These are phyloP conservation scores for Cystobasidium ongulense DNA, from an alignment of 768 basidiomycete species.

Conservation along the genomic window DNA sequence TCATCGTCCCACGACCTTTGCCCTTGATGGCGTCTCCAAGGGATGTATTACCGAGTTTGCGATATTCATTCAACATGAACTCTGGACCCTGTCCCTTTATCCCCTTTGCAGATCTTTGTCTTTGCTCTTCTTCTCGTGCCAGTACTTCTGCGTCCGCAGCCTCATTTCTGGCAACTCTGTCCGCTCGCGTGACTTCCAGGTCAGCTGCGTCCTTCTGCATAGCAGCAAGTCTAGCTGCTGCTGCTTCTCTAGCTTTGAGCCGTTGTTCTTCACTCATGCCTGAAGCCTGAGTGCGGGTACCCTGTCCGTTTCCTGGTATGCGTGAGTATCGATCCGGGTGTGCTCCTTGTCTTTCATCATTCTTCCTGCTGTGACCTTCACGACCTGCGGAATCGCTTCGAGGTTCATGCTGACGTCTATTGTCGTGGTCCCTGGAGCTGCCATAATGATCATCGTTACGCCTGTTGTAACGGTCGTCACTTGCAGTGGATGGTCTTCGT, in stretches of 20 bases:
- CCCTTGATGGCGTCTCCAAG: conserved; percentile 28
- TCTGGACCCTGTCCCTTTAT: conserved; percentile 13
- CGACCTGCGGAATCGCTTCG: too few relatives aligned
- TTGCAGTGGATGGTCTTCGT: too few relatives aligned
- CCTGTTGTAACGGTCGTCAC: too few relatives aligned
- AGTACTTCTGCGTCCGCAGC: conserved; percentile 10
- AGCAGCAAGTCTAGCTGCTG: conserved; percentile 21
- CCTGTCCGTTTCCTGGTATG: not conserved
- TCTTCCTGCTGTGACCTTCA: too few relatives aligned
- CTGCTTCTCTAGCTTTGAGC: conserved; percentile 6
- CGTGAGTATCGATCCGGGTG: not conserved
- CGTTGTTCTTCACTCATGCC: conserved; percentile 12
- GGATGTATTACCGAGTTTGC: conserved; percentile 6
- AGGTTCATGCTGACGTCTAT: too few relatives aligned
- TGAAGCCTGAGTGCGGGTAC: too few relatives aligned
- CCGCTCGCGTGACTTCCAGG: not conserved
- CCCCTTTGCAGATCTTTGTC: conserved; percentile 2
- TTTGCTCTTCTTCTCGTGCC: conserved; percentile 7
- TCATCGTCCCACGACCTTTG: not conserved
- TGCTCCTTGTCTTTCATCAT: too few relatives aligned
- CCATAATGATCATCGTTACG: too few relatives aligned
- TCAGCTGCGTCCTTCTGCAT: conserved; percentile 11
- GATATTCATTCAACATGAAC: conserved; percentile 28
- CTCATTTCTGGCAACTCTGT: not conserved
- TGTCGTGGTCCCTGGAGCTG: too few relatives aligned